Base-by-base conservation (phyloP, 805 yeast species). In the Ogataea chonburiensis region DNA sequence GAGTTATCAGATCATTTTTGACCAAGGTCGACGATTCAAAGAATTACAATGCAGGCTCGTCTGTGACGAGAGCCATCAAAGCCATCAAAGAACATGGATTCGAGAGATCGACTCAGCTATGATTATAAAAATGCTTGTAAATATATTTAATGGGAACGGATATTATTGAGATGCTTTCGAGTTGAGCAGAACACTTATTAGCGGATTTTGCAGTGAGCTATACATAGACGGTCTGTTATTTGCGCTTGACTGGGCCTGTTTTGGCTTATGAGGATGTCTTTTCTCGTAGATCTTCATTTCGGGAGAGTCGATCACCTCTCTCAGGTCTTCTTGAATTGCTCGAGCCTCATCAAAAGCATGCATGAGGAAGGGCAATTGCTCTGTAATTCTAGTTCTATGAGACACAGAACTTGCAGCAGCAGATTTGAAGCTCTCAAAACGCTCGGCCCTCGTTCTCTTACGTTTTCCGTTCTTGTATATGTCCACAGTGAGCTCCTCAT, bases 1-100 rank as follows among this genome's bases (percentile, higher is more conserved):
- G 98, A 65, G 82, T 93, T 45, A 76, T 91, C 42, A 75, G 96
- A 56, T 77, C 91, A 15, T 75, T 77, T 39, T 71, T 89, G 23
- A 71, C 83, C 37, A 86, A 78, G 58, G 79, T 79, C 35, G 71
- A 75, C 47, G 71, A 75, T 45, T 64, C 61, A 21, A 67, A 70
- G 44, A 64, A 64, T 24, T 66, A 80, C 40, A 79, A 77, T 45
- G 69, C 72, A 12, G 79, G 81, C 14, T 63, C 78, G 16, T 75
- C 87, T 1, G 62, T 77, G 36, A 75, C 75, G 36, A 73, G 76
- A 46, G 64, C 64, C 11, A 40, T 54, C 23, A 44, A 45, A 31
- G 47, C 54, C 11, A 43, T 60, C 20, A 43, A 43, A 15, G 49
- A 47, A 17, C 40, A 45, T 22, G 47, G 47, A 13, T 38, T 40